phyloP scores from a whole-genome alignment of 2,329 filamentous ascomycete genomes.

The Microcyclospora tardicrescens region DNA sequence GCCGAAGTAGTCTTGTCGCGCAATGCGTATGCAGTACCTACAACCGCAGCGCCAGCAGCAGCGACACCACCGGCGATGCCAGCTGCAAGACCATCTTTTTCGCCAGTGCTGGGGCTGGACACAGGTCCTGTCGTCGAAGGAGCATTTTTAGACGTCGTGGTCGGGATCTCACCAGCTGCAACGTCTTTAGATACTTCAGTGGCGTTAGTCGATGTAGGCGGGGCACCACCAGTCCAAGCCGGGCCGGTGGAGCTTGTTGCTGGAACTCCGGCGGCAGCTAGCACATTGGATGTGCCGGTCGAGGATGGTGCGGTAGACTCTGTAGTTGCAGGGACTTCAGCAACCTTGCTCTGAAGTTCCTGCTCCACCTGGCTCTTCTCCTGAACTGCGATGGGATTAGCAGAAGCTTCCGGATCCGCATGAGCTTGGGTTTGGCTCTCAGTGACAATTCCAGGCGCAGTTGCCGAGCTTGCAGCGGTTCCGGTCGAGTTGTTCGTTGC shows the following conservation, averaged over 20 bases:
- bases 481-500: background rate
- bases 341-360: conserved; percentile 54
- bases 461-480: background rate
- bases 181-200: background rate
- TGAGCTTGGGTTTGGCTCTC: conserved; percentile 56
- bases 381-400: conserved; percentile 47
- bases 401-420: conserved; percentile 49
- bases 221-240: background rate
- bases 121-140: background rate
- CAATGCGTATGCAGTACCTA: conserved; percentile 27
- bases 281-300: conserved; percentile 1
- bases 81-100: conserved; percentile 24
- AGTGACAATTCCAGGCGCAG: conserved; percentile 50
- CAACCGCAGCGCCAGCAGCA: conserved; percentile 19
- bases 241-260: too few relatives aligned
- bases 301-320: background rate
- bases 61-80: conserved; percentile 29
- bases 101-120: background rate
- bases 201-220: background rate
- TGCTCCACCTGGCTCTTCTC: conserved; percentile 59
- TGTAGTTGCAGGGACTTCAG: conserved; percentile 16
- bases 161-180: background rate
- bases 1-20: conserved; percentile 27
- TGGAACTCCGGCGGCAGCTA: conserved; percentile 7
- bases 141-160: background rate